Conservation (phyloP, 768 basidiomycete species). For the Macrolepiota dolichaula region DNA sequence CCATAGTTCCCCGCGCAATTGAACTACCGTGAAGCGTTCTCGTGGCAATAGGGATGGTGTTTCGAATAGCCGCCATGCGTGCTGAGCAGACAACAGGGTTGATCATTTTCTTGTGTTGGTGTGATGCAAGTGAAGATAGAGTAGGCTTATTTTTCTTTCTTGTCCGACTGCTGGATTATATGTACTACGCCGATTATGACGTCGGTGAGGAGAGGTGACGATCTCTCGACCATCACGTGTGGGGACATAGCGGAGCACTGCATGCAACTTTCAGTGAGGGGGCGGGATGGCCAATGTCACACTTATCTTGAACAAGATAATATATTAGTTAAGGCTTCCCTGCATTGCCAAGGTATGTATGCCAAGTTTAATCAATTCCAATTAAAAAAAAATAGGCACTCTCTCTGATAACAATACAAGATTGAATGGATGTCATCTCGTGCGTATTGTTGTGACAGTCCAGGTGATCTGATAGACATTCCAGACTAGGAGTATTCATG, state of each 20-base stretch:
- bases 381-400: too few relatives aligned
- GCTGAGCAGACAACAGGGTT: neutral
- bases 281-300: too few relatives aligned
- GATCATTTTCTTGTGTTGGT: neutral
- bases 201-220: conserved; percentile 7
- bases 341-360: too few relatives aligned
- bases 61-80: neutral
- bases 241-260: neutral
- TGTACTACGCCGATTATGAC: neutral
- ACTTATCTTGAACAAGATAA: too few relatives aligned
- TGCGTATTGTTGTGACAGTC: too few relatives aligned
- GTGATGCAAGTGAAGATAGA: neutral
- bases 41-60: conserved; percentile 5
- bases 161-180: neutral
- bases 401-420: neutral
- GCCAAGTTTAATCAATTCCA: neutral
- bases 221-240: neutral
- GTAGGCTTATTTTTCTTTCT: too few relatives aligned
- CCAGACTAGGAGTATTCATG: neutral
- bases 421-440: too few relatives aligned
- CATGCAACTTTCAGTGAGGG: too few relatives aligned
- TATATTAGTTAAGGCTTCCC: neutral
- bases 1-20: conserved; percentile 32
- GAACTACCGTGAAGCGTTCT: conserved; percentile 35
- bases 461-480: too few relatives aligned